Percentiles rank a stretch among this genome's conserved stretches.
phyloP scores from a whole-genome alignment of 495 filamentous ascomycete genomes.

The Penicillium paradoxum region DNA sequence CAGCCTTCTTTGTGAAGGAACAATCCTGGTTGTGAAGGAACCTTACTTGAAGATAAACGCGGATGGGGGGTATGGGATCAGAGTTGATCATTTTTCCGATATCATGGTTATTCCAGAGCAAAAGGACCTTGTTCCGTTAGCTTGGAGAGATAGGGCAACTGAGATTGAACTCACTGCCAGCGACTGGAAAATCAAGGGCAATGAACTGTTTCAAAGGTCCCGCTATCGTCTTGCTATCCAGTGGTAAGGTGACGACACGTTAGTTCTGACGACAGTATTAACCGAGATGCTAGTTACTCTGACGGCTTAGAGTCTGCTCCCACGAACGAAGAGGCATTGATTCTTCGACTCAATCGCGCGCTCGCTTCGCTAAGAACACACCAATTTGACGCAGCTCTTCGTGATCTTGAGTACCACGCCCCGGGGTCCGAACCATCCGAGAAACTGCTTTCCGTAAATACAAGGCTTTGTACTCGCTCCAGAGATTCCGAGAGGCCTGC shows the following conservation, averaged over 20 bases:
- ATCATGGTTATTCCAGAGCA: constrained; percentile 28
- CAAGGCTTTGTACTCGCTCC: constrained; percentile 42
- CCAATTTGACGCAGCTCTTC: constrained; percentile 44
- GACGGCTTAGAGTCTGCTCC: constrained; percentile 19
- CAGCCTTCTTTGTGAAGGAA: constrained; percentile 22
- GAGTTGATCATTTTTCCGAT: constrained; percentile 52
- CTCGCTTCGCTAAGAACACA: constrained; percentile 40
- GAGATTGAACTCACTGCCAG: constrained; percentile 8
- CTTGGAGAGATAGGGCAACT: constrained; percentile 27
- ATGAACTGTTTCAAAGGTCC: constrained; percentile 22
- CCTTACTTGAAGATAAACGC: constrained; percentile 43
- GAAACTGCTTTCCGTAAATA: constrained; percentile 46
- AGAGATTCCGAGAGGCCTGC: constrained; percentile 36
- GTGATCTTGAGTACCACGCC: constrained; percentile 33
- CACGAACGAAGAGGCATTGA: constrained; percentile 11
- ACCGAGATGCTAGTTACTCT: constrained; percentile 22
- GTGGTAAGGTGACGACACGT: constrained; percentile 15
- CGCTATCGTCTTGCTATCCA: constrained; percentile 19
- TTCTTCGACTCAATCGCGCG: constrained; percentile 40
- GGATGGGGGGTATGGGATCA: constrained; percentile 36
- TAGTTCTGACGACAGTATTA: constrained; percentile 2
- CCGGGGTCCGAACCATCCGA: constrained; percentile 20
- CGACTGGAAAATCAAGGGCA: constrained; percentile 41
- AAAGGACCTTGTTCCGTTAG: constrained; percentile 29
- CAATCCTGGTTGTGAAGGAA: constrained; percentile 46